These are phyloP conservation scores for Salix caprea DNA, from an alignment of 345 rosid genomes.

Conservation along the genomic window DNA sequence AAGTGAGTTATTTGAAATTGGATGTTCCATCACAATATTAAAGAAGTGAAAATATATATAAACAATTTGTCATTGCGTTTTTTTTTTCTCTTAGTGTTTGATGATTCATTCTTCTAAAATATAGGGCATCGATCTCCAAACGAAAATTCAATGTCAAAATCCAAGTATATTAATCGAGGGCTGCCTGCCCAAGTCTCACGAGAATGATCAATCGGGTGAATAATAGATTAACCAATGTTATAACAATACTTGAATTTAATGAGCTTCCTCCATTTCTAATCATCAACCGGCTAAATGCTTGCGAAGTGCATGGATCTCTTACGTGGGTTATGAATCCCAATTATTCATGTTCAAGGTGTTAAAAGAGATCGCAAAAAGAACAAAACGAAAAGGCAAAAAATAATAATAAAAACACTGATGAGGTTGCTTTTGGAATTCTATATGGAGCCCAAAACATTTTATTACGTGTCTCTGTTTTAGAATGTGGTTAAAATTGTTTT, in stretches of 20 bases:
- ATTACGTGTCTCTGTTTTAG: too few species aligned
- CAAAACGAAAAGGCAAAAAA: background rate
- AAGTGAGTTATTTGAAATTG: background rate
- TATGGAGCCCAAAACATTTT: conserved; percentile 10
- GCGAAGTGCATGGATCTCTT: background rate
- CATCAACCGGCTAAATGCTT: background rate
- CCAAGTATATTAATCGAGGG: background rate
- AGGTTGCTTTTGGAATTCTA: background rate
- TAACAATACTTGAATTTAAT: background rate
- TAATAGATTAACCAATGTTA: background rate
- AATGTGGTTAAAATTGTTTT: too few species aligned
- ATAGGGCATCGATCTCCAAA: background rate
- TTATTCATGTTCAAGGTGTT: background rate
- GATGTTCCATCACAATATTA: background rate
- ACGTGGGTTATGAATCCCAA: too few species aligned
- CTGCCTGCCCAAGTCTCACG: background rate
- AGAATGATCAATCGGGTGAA: background rate
- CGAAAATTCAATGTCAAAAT: background rate
- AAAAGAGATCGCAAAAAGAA: background rate
- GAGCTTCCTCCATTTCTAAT: background rate
- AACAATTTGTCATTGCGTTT: background rate
- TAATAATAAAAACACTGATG: background rate
- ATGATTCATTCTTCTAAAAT: background rate
- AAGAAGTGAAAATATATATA: background rate
- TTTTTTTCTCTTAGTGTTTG: background rate